Base-by-base conservation (phyloP, 495 filamentous ascomycete species). In the Geopyxis carbonaria region DNA sequence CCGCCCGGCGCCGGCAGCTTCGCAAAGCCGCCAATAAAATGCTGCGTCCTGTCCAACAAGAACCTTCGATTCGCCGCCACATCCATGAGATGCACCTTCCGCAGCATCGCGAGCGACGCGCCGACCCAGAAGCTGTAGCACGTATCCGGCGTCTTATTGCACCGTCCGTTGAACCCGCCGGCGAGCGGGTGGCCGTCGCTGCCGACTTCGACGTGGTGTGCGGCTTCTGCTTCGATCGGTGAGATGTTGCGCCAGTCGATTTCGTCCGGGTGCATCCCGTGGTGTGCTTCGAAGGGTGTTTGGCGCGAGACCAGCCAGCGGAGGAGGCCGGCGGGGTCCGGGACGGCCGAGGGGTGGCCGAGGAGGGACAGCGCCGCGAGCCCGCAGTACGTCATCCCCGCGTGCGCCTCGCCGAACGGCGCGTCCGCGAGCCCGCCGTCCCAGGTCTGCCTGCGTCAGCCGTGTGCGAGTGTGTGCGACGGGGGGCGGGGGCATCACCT, bases 71-170 rank as follows among this genome's bases (percentile, higher is more conserved):
- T 69, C 6, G 72, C 65, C 15, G 55, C 57, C 6, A 60, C 58
- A 34, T 80, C 66, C 25, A 87, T 59, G 16, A 93, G 58, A 7
- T 64, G 46, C 9, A 69, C 56, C 37, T 71, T 63, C 16, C 73
- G 68, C 11, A 95, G 66, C 46, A 83, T 75, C 71, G 80, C 42
- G 5, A 95, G 58, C 4, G 81, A 72, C 8, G 70, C 85, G 20
- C 66, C 66, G 2, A 78, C 79, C 89, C 89, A 97, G 64, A 84
- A 97, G 4, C 70, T 73, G 58, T 97, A 95, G 59, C 89, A 97
- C 1, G 87, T 95, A 60, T 97, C 89, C 14, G 76, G 75, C 9
- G 71, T 57, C 54, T 97, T 97, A 61, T 93, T 93, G 44, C 67
- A 70, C 23, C 89, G 73, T 30, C 89, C 89, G 49, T 87, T 92